Percentiles rank a stretch among this genome's conserved stretches.
These are phyloP conservation scores for Exophiala bonariae DNA, from an alignment of 2,329 filamentous ascomycete genomes.

Conservation along the genomic window DNA sequence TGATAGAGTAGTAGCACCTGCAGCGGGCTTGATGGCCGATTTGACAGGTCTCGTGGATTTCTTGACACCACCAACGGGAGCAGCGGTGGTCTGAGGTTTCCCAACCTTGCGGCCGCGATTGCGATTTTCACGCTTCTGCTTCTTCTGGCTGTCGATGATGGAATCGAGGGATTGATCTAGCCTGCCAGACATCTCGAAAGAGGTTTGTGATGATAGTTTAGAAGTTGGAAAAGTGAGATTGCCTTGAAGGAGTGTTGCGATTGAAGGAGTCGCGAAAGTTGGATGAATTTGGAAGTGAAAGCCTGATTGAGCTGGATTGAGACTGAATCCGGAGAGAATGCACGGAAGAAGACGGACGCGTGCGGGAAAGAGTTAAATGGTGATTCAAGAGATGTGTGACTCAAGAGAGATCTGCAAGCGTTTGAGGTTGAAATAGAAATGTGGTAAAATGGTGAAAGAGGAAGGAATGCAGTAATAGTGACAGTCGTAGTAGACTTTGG, in stretches of 20 bases:
- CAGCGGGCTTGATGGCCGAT: constrained; percentile 51
- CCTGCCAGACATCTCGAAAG: constrained; percentile 78
- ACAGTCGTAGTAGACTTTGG: too few species aligned
- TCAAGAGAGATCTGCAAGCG: too few species aligned
- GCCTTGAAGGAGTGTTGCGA: constrained; percentile 6
- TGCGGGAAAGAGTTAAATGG: too few species aligned
- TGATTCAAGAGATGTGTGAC: too few species aligned
- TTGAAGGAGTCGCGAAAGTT: constrained; percentile 3
- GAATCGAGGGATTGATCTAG: constrained; percentile 97
- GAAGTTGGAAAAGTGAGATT: constrained; percentile 1
- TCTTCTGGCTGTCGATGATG: constrained; percentile 78
- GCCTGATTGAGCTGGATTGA: too few species aligned
- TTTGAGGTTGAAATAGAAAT: too few species aligned
- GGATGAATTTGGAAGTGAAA: neutral
- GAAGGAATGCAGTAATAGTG: too few species aligned
- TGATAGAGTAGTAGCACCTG: constrained; percentile 59
- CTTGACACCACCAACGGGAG: constrained; percentile 81
- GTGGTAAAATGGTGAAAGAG: too few species aligned
- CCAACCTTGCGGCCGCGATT: constrained; percentile 48
- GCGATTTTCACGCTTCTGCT: constrained; percentile 51
- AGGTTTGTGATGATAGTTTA: constrained; percentile 7
- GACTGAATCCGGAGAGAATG: too few species aligned
- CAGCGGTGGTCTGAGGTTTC: constrained; percentile 40
- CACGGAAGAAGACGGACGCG: too few species aligned
- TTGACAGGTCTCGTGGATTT: constrained; percentile 64